A percentile compares a stretch with the other conserved stretches of the same genome.
Evolutionary conservation across 176 grass and related monocot genomes (phyloP).

Genomic region (Zoysia japonica): DNA sequence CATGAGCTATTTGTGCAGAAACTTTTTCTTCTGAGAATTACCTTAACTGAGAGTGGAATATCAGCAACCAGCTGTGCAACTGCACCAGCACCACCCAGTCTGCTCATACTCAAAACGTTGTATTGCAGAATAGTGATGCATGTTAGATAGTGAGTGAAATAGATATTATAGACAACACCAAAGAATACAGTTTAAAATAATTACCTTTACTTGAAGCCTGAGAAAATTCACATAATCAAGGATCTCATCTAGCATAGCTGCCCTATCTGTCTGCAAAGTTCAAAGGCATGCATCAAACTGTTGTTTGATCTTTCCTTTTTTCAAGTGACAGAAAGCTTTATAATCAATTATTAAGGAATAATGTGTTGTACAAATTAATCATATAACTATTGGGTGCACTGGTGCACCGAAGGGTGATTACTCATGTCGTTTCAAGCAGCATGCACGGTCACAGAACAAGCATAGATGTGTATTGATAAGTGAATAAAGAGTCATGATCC

Average conservation of each 20-base stretch:
- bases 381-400: neutral
- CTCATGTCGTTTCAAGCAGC: neutral
- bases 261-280: slow-evolving; percentile 77
- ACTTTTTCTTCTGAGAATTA: slow-evolving; percentile 24
- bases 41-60: slow-evolving; percentile 81
- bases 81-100: slow-evolving; percentile 82
- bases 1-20: neutral
- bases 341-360: neutral
- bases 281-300: slow-evolving; percentile 33
- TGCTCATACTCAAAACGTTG: slow-evolving; percentile 93
- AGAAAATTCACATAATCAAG: slow-evolving; percentile 95
- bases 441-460: neutral
- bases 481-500: slow-evolving; percentile 14
- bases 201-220: slow-evolving; percentile 95
- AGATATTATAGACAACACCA: neutral
- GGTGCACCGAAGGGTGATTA: neutral
- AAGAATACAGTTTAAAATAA: neutral
- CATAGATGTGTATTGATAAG: neutral
- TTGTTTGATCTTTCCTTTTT: neutral
- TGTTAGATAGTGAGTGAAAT: neutral
- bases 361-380: slow-evolving; percentile 4
- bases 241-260: slow-evolving; percentile 94
- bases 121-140: slow-evolving; percentile 3
- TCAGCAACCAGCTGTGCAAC: slow-evolving; percentile 91
- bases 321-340: neutral